A percentile compares a stretch with the other conserved stretches of the same genome.
These are phyloP conservation scores for Scytalidium sp. DNA, from an alignment of 2,329 filamentous ascomycete genomes.

Conservation along the genomic window DNA sequence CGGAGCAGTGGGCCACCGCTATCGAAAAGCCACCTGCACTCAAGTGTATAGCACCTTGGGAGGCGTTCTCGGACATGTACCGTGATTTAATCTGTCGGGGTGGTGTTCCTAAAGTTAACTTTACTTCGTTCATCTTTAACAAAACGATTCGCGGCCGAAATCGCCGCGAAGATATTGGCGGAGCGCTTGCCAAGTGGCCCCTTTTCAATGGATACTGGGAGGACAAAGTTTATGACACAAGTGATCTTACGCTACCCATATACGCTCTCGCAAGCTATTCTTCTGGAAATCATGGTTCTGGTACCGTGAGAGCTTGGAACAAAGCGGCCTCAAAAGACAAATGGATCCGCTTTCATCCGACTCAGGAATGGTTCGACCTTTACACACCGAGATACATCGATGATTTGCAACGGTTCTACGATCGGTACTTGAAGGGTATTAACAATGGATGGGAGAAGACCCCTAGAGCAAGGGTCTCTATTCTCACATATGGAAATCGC, in stretches of 20 bases:
- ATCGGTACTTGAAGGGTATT: conserved; percentile 39
- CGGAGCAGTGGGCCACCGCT: conserved; percentile 24
- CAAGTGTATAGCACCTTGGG: conserved; percentile 15
- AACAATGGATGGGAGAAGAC: conserved; percentile 46
- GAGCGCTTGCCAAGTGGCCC: conserved; percentile 7
- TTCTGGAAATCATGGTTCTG: conserved; percentile 9
- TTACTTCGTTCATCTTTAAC: conserved; percentile 5
- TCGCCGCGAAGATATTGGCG: conserved; percentile 6
- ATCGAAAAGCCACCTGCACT: conserved; percentile 9
- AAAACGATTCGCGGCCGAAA: conserved; percentile 1
- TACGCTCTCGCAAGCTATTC: conserved; percentile 9
- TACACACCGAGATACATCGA: conserved; percentile 30
- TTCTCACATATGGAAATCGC: conserved; percentile 1
- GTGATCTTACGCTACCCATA: conserved; percentile 11
- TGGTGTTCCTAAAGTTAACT: conserved; percentile 4
- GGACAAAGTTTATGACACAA: conserved; percentile 8
- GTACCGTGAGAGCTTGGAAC: conserved; percentile 3
- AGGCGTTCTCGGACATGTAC: conserved; percentile 13
- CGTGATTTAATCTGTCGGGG: conserved; percentile 12
- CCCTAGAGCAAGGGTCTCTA: conserved; percentile 39
- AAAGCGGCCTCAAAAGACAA: conserved; percentile 8
- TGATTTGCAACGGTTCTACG: conserved; percentile 42
- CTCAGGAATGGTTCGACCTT: conserved; percentile 45
- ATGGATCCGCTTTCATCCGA: conserved; percentile 16
- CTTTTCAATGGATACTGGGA: conserved; percentile 12